Base-by-base conservation (phyloP, 2,329 filamentous ascomycete species). In the Cladorrhinum sp. region DNA sequence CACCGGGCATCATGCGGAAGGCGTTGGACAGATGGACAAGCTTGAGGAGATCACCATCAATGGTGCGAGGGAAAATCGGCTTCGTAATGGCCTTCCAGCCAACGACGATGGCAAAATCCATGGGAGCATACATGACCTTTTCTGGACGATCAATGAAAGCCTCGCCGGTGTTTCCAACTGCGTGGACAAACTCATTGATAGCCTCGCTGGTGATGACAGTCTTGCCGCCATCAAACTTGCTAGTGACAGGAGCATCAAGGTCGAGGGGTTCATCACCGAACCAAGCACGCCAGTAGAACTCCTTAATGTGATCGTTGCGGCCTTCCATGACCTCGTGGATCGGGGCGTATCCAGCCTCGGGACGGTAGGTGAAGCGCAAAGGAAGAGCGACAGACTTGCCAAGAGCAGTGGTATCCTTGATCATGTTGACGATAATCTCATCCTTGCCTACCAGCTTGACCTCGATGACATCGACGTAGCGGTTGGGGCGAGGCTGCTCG, bases 1-100 rank as follows among this genome's bases (percentile, higher is more conserved):
- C 95, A 59, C 96, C 95, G 28, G 95, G 93, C 67, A 98, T 85
- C 95, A 99, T 99, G 70, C 95, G 90, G 88, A 98, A 99, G 64
- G 91, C 89, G 75, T 99, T 99, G 54, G 95, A 98, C 64, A 99
- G 79, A 77, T 99, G 95, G 12, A 99, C 94, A 58, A 99, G 86
- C 79, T 96, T 97, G 64, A 99, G 83, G 58, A 99, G 81, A 73
- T 99, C 95, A 66, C 96, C 95, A 69, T 99, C 95, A 70, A 99
- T 98, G 64, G 87, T 91, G 68, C 92, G 88, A 66, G 95, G 95
- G 84, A 99, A 99, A 76, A 99, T 99, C 14, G 95, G 95, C 83
- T 98, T 98, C 10, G 93, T 99, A 72, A 99, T 99, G 49, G 95
- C 95, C 80, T 99, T 98, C 93, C 93, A 97, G 64, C 93, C 93